Base-by-base conservation (phyloP, 345 rosid genomes). In the Sonneratia caseolaris region DNA sequence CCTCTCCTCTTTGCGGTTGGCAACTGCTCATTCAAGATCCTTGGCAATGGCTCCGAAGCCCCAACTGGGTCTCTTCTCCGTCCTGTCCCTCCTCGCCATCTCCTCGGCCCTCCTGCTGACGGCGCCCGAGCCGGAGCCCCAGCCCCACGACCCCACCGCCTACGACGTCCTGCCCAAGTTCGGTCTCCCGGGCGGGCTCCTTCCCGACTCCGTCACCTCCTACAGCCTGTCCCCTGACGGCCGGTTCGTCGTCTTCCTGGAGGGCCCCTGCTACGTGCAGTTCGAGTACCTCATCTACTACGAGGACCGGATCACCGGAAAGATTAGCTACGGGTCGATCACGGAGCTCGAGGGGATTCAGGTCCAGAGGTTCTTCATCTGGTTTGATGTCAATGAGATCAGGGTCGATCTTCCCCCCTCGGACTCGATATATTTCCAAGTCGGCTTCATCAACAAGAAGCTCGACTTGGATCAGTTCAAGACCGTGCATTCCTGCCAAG, bases 361-460 rank as follows among this genome's bases (percentile, higher is more conserved):
- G 78, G 97, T 95, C 66, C 87, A 83, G 74, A 79, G 81, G 38
- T 71, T 92, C 83, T 84, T 91, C 53, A 40, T 95, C 10, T 95
- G 99, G 99, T 78, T 95, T 51, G 85, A 82, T 74, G 97, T 95
- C 15, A 91, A 86, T 72, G 86, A 86, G 76, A 92, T 95, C 86
- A 89, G 81, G 79, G 97, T 92, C 11, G 97, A 95, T 82, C 84
- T 95, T 42, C 99, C 97, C 0, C 97, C 99, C 14, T 76, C 89
- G 3, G 88, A 85, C 70, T 86, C 87, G 5, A 95, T 94, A 74
- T 94, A 94, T 77, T 94, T 94, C 79, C 91, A 81, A 71, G 97
- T 94, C 22, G 98, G 98, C 16, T 65, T 92, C 66, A 83, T 94
- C 77, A 92, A 90, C 72, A 91, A 90, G 88, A 88, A 87, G 82